Conservation (phyloP, 1,139 yeast genomes). For the Saccharomyces hybrid region DNA sequence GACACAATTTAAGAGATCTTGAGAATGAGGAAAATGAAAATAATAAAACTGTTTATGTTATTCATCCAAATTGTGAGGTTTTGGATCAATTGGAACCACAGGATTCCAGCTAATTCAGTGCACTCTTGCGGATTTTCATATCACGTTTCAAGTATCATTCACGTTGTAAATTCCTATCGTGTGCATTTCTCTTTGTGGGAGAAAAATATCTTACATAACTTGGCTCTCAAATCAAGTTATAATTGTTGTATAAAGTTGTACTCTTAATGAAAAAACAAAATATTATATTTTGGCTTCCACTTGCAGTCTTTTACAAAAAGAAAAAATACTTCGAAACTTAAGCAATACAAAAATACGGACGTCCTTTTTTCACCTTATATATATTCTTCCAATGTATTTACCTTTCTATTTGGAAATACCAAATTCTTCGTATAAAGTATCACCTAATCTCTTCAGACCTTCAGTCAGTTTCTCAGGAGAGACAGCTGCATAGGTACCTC, state of each 20-base stretch:
- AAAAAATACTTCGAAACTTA: not conserved
- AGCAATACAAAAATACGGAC: not conserved
- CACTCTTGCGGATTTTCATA: too few species aligned
- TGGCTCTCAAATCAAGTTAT: too few species aligned
- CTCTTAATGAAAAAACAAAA: not conserved
- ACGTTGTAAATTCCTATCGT: not conserved
- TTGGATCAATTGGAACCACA: slow-evolving; percentile 36
- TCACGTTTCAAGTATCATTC: not conserved
- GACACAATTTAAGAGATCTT: slow-evolving; percentile 36
- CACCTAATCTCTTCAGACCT: slow-evolving; percentile 52
- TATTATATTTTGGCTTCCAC: not conserved
- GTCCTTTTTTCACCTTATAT: not conserved
- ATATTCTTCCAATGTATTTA: not conserved
- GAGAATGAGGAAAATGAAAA: slow-evolving; percentile 24
- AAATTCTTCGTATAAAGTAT: slow-evolving; percentile 42
- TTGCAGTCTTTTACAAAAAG: too few species aligned
- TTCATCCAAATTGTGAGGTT: slow-evolving; percentile 87
- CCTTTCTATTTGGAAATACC: slow-evolving; percentile 9
- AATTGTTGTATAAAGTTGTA: not conserved
- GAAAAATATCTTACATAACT: too few species aligned
- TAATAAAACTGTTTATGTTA: slow-evolving; percentile 48
- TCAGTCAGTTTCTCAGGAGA: slow-evolving; percentile 45
- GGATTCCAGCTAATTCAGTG: slow-evolving; percentile 1
- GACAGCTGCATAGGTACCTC: slow-evolving; percentile 66
- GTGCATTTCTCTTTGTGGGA: not conserved